Evolutionary conservation across 1,284 basidiomycete species (phyloP).

Genomic region (Pterulicium gracile): DNA sequence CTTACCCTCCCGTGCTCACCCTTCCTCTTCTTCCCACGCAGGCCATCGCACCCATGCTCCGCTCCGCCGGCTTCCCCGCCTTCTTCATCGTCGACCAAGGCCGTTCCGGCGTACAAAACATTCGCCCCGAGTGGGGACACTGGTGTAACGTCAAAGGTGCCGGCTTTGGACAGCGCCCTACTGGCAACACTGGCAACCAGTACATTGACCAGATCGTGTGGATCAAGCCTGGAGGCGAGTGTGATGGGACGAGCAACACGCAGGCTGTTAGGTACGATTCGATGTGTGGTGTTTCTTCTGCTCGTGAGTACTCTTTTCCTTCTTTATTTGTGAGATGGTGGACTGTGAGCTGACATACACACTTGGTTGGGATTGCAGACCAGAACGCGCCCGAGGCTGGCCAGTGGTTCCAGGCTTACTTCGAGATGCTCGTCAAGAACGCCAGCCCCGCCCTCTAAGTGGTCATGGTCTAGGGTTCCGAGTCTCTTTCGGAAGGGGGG

Average conservation of each 20-base stretch:
- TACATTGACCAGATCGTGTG: constrained; percentile 55
- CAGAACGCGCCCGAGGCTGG: constrained; percentile 9
- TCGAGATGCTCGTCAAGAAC: constrained; percentile 10
- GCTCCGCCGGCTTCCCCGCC: constrained; percentile 38
- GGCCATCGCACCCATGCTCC: constrained; percentile 39
- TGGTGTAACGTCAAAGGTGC: constrained; percentile 54
- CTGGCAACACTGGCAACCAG: constrained; percentile 40
- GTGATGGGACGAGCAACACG: constrained; percentile 51
- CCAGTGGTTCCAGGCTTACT: constrained; percentile 10
- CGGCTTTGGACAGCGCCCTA: constrained; percentile 52
- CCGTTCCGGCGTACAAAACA: constrained; percentile 50
- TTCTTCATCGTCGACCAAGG: constrained; percentile 58
- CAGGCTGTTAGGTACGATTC: constrained; percentile 47
- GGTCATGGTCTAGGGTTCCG: too few relatives aligned
- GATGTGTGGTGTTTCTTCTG: constrained; percentile 31
- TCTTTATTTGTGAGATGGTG: neutral
- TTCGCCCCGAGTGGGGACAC: constrained; percentile 42
- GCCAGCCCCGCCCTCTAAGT: constrained; percentile 8
- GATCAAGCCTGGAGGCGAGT: constrained; percentile 63
- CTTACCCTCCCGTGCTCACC: neutral
- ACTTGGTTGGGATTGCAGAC: too few relatives aligned
- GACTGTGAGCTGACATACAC: too few relatives aligned
- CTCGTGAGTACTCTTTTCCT: constrained; percentile 21
- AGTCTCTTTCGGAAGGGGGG: too few relatives aligned
- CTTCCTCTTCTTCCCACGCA: constrained; percentile 10